Base-by-base conservation (phyloP, 345 rosid species). In the Kernera saxatilis region DNA sequence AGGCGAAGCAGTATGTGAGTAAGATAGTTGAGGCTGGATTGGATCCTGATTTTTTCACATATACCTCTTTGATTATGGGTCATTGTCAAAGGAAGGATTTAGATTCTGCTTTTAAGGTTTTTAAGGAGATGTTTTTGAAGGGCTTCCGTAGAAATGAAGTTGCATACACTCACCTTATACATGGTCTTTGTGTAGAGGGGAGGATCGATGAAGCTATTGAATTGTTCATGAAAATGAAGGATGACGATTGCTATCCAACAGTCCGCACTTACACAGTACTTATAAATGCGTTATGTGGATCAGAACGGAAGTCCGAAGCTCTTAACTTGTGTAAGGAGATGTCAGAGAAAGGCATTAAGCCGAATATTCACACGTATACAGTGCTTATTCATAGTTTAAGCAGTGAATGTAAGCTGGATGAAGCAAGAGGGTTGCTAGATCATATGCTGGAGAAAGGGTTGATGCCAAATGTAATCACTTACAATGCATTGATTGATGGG, bases 251-350 rank as follows among this genome's bases (percentile, higher is more conserved):
- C 64, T 12, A 51, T 59, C 93, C 96, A 2, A 84, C 92, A 1
- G 92, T 88, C 43, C 87, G 88, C 62, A 88, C 97, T 37, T 93
- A 87, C 59, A 93, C 97, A 0, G 96, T 85, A 75, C 76, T 93
- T 59, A 84, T 93, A 66, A 50, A 73, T 67, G 93, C 88, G 25
- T 74, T 90, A 57, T 84, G 85, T 78, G 77, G 63, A 66, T 63
- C 60, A 9, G 69, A 75, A 62, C 82, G 93, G 85, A 87, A 75
- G 71, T 33, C 61, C 3, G 93, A 90, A 71, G 97, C 88, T 3
- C 64, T 85, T 74, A 53, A 61, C 27, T 71, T 88, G 74, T 79
- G 86, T 52, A 62, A 64, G 69, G 87, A 88, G 74, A 93, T 90
- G 96, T 73, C 52, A 6, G 75, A 78, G 69, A 87, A 66, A 74